These are phyloP conservation scores for Verticillium zaregamsianum DNA, from an alignment of 2,329 filamentous ascomycete species.

Conservation along the genomic window DNA sequence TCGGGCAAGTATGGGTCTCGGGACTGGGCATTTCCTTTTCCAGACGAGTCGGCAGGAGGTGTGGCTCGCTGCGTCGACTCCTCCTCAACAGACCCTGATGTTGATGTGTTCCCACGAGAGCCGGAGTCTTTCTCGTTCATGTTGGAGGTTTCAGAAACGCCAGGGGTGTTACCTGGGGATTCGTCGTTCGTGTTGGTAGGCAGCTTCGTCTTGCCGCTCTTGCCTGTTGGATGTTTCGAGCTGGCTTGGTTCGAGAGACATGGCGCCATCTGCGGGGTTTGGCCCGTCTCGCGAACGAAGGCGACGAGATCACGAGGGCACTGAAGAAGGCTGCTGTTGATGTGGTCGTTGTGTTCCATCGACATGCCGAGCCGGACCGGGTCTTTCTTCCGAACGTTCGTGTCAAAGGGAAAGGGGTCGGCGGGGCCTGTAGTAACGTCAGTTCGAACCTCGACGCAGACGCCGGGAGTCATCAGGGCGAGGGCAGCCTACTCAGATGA, in stretches of 20 bases:
- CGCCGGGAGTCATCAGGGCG: background rate
- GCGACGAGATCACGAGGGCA: background rate
- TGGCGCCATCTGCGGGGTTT: background rate
- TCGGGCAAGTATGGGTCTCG: background rate
- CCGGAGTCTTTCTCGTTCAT: background rate
- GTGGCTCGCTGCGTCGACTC: background rate
- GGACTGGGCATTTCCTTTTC: background rate
- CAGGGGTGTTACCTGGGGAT: background rate
- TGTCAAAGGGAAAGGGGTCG: background rate
- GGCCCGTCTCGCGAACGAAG: background rate
- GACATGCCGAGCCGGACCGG: background rate
- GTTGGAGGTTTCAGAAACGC: background rate
- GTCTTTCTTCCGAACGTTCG: background rate
- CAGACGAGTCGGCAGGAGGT: no score
- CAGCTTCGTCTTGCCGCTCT: background rate
- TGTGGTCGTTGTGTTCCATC: background rate
- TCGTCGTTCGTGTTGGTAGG: no score
- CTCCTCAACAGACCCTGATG: background rate
- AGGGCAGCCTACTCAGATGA: background rate
- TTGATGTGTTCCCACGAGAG: background rate
- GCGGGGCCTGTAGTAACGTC: background rate
- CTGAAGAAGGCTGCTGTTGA: background rate
- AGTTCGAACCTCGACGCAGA: background rate
- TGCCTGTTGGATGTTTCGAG: background rate
- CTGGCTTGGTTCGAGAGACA: background rate